A percentile compares a stretch with the other conserved stretches of the same genome.
Evolutionary conservation across 148 eudicot species (phyloP).

Genomic region (Fagopyrum tataricum): DNA sequence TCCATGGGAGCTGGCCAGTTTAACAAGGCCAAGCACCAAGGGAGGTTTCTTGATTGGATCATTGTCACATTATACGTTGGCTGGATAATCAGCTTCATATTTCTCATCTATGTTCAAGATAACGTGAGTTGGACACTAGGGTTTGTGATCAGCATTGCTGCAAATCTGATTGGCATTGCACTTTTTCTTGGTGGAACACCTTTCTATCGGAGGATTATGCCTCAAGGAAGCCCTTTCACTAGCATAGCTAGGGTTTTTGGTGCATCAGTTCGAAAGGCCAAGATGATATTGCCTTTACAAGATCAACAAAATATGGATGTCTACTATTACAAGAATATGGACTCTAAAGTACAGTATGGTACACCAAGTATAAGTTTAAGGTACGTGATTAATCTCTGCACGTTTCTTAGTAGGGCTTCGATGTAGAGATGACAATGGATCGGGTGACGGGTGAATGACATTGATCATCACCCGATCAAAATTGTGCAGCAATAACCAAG

Average conservation of each 20-base stretch:
- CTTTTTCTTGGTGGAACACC: slow-evolving; percentile 30
- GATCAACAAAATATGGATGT: neutral
- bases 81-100: slow-evolving; percentile 27
- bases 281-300: neutral
- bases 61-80: slow-evolving; percentile 21
- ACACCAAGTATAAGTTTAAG: slow-evolving; percentile 4
- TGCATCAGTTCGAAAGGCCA: slow-evolving; percentile 15
- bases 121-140: slow-evolving; percentile 45
- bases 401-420: too few species aligned
- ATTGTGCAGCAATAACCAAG: too few species aligned
- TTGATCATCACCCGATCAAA: too few species aligned
- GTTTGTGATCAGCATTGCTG: slow-evolving; percentile 28
- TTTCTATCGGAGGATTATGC: slow-evolving; percentile 23
- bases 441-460: too few species aligned
- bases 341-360: neutral
- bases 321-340: neutral
- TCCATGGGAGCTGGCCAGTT: slow-evolving; percentile 50
- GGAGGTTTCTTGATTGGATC: slow-evolving; percentile 40
- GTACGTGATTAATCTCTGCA: neutral
- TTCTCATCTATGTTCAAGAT: slow-evolving; percentile 37
- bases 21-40: slow-evolving; percentile 25
- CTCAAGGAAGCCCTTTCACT: slow-evolving; percentile 39
- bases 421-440: too few species aligned
- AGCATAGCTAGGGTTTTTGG: slow-evolving; percentile 45
- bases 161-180: slow-evolving; percentile 23